Percentiles rank a stretch among this genome's conserved stretches.
Conservation (phyloP, 768 basidiomycete species). For the Trametes gibbosa region DNA sequence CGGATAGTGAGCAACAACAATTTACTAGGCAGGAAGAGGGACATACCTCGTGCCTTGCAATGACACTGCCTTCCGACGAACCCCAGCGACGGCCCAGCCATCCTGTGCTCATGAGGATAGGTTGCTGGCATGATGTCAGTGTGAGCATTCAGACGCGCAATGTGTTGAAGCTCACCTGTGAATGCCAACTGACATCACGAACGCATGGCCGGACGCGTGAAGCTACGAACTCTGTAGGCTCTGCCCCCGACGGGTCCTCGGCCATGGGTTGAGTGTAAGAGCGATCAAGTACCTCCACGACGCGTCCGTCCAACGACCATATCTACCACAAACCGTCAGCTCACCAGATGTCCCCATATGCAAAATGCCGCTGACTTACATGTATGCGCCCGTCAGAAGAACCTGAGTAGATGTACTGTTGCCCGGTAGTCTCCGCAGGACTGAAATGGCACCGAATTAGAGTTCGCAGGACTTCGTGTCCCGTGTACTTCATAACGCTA, state of each 20-base stretch:
- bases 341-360: background rate
- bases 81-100: slow-evolving; percentile 61
- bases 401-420: slow-evolving; percentile 93
- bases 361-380: slow-evolving; percentile 42
- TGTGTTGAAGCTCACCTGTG: slow-evolving; percentile 46
- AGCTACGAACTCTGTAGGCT: slow-evolving; percentile 36
- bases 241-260: slow-evolving; percentile 68
- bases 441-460: slow-evolving; percentile 97
- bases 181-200: slow-evolving; percentile 95
- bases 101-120: slow-evolving; percentile 86
- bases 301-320: slow-evolving; percentile 89
- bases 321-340: slow-evolving; percentile 50
- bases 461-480: slow-evolving; percentile 86
- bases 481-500: slow-evolving; percentile 93
- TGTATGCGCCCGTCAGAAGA: slow-evolving; percentile 84
- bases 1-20: background rate
- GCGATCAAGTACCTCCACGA: slow-evolving; percentile 84
- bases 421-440: slow-evolving; percentile 87
- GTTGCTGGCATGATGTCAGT: slow-evolving; percentile 51
- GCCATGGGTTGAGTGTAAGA: slow-evolving; percentile 66
- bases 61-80: slow-evolving; percentile 57
- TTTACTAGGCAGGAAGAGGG: background rate
- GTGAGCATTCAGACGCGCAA: background rate
- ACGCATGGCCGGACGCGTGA: slow-evolving; percentile 51
- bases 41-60: slow-evolving; percentile 77